These are phyloP conservation scores for Domatiomyces globalis DNA, from an alignment of 2,329 filamentous ascomycete genomes.

Conservation along the genomic window DNA sequence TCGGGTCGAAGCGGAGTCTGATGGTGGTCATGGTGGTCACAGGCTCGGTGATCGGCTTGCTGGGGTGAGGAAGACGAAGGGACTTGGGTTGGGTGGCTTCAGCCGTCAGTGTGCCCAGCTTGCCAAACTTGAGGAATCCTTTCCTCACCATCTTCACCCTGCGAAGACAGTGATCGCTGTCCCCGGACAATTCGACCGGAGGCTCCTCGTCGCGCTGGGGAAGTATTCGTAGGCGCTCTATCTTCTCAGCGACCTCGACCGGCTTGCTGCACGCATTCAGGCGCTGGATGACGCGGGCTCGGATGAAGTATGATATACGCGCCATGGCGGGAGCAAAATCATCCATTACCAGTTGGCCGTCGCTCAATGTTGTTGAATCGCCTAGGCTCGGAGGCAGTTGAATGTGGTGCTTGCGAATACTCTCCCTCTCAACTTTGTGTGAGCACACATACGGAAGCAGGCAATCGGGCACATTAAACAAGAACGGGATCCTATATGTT, in stretches of 20 bases:
- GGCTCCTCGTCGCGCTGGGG: constrained; percentile 47
- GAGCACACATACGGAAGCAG: constrained; percentile 46
- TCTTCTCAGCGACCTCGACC: constrained; percentile 37
- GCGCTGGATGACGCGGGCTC: constrained; percentile 32
- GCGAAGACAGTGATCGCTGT: constrained; percentile 37
- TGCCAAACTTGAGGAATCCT: constrained; percentile 41
- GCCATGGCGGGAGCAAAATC: constrained; percentile 51
- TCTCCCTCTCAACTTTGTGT: constrained; percentile 37
- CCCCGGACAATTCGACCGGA: constrained; percentile 38
- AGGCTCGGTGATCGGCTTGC: constrained; percentile 24
- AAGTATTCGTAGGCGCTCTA: constrained; percentile 45
- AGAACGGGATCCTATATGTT: constrained; percentile 47
- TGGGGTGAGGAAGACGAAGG: constrained; percentile 35
- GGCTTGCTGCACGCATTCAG: constrained; percentile 26
- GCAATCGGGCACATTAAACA: constrained; percentile 47
- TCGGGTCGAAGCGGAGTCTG: constrained; percentile 47
- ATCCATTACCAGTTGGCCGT: constrained; percentile 39
- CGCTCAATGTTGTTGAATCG: constrained; percentile 39
- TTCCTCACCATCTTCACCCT: constrained; percentile 48
- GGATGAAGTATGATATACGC: constrained; percentile 44
- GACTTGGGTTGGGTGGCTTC: constrained; percentile 45
- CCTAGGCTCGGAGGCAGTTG: constrained; percentile 49
- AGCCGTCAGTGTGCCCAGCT: constrained; percentile 44
- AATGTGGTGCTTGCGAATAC: constrained; percentile 42
- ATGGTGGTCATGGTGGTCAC: constrained; percentile 43